Percentiles rank a stretch among this genome's conserved stretches.
Evolutionary conservation across 2,329 filamentous ascomycete genomes (phyloP).

Genomic region (Cytospora paraplurivora): DNA sequence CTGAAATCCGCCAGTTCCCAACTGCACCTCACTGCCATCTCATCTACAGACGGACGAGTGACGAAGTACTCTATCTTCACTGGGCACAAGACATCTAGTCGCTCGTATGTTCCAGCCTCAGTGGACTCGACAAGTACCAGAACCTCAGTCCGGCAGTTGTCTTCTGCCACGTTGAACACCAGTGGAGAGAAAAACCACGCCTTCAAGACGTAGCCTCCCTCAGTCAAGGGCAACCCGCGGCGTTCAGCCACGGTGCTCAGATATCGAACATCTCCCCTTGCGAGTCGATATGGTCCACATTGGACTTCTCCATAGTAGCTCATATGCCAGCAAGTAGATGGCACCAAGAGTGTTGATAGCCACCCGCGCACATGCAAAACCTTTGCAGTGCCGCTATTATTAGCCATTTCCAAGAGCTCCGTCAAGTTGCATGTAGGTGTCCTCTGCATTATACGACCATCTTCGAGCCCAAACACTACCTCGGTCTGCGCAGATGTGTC

Average conservation of each 20-base stretch:
- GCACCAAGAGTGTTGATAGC: slow-evolving; percentile 6
- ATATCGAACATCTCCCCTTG: slow-evolving; percentile 12
- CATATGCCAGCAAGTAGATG: slow-evolving; percentile 13
- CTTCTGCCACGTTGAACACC: slow-evolving; percentile 5
- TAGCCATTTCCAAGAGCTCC: background rate
- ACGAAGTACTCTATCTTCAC: slow-evolving; percentile 20
- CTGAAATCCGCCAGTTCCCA: slow-evolving; percentile 9
- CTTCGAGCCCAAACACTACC: slow-evolving; percentile 3
- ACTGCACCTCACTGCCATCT: slow-evolving; percentile 9
- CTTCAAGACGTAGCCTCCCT: slow-evolving; percentile 2
- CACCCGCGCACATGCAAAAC: slow-evolving; percentile 1
- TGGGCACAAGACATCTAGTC: slow-evolving; percentile 7
- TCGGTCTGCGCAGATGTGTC: slow-evolving; percentile 16
- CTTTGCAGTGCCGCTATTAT: background rate
- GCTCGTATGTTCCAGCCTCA: background rate
- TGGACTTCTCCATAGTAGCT: slow-evolving; percentile 18
- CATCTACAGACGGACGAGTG: slow-evolving; percentile 7
- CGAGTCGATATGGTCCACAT: slow-evolving; percentile 15
- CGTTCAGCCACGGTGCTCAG: slow-evolving; percentile 11
- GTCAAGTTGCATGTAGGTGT: background rate
- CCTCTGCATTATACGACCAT: background rate
- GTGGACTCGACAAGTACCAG: slow-evolving; percentile 12
- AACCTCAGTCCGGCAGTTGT: slow-evolving; percentile 10
- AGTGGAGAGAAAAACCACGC: slow-evolving; percentile 20
- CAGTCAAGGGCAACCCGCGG: slow-evolving; percentile 12